Base-by-base conservation (phyloP, 495 filamentous ascomycete genomes). In the Daldinia decipiens region DNA sequence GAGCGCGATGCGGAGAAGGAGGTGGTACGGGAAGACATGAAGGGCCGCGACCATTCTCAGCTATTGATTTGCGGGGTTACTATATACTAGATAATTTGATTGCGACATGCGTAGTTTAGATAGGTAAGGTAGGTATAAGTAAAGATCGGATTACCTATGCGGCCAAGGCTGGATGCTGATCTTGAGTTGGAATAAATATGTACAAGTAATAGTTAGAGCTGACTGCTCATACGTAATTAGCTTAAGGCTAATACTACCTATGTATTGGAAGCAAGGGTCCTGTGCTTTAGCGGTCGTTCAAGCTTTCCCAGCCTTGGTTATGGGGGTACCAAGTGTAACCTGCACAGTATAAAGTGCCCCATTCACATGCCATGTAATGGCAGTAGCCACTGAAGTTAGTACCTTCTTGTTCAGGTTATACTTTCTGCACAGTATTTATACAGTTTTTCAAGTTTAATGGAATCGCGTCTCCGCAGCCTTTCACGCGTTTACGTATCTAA, bases 1-100 rank as follows among this genome's bases (percentile, higher is more conserved):
- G 80, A 73, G 24, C 72, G 83, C 71, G 80, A 80, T 69, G 82
- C 69, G 65, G 86, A 85, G 77, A 86, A 80, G 61, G 89, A 88
- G 38, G 87, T 84, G 58, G 87, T 82, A 79, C 82, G 84, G 68
- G 88, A 86, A 85, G 78, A 90, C 90, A 92, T 92, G 77, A 69
- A 29, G 27, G 21, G 15, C 51, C 19, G 43, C 57, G 58, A 63
- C 32, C 71, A 74, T 74, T 69, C 76, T 78, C 65, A 77, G 60
- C 63, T 72, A 65, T 53, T 74, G 68, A 58, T 75, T 80, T 76
- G 79, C 80, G 54, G 19, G 51, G 43, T 24, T 36, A 45, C 61
- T 68, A 36, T n/a, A 47, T 47, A 47, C 19, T 17, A 19, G 13
- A 39, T 62, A 29, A 7, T 24, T 67, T 4, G 15, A 11, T 43